A percentile compares a stretch with the other conserved stretches of the same genome.
Conservation (phyloP, 345 rosid genomes). For the Garcia nutans region DNA sequence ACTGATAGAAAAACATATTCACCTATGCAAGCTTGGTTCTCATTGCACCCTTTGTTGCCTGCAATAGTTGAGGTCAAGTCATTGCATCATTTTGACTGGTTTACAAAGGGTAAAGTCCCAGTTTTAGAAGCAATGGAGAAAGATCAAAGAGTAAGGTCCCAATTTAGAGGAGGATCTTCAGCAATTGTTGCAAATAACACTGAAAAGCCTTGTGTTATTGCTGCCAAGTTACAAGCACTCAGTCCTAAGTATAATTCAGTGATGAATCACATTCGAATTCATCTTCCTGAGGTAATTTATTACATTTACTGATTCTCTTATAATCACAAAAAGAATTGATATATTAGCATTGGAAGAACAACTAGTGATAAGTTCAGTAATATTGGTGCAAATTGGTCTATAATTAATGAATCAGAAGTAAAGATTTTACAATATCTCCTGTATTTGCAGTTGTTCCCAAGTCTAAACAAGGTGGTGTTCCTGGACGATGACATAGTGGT, state of each 20-base stretch:
- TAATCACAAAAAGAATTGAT: too few species aligned
- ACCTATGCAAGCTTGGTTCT: slow-evolving; percentile 99
- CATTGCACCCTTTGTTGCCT: slow-evolving; percentile 76
- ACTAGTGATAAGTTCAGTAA: too few species aligned
- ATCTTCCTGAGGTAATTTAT: slow-evolving; percentile 73
- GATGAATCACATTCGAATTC: slow-evolving; percentile 91
- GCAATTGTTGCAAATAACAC: slow-evolving; percentile 64
- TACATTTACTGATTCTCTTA: too few species aligned
- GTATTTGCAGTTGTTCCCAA: slow-evolving; percentile 73
- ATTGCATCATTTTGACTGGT: slow-evolving; percentile 95
- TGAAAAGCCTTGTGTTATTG: slow-evolving; percentile 73
- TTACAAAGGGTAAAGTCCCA: slow-evolving; percentile 88
- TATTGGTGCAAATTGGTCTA: too few species aligned
- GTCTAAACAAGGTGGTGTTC: slow-evolving; percentile 82
- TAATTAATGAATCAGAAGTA: too few species aligned
- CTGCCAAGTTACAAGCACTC: slow-evolving; percentile 89
- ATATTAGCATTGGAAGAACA: too few species aligned
- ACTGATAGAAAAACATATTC: slow-evolving; percentile 89
- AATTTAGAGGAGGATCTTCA: slow-evolving; percentile 94
- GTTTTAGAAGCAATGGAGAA: slow-evolving; percentile 98
- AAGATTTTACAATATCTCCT: too few species aligned
- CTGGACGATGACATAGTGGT: slow-evolving; percentile 92
- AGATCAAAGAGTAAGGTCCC: slow-evolving; percentile 78
- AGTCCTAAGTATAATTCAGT: slow-evolving; percentile 93
- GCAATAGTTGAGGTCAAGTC: slow-evolving; percentile 92